phyloP scores from a whole-genome alignment of 139 green algal species.

The Raphidocelis subcapitata region DNA sequence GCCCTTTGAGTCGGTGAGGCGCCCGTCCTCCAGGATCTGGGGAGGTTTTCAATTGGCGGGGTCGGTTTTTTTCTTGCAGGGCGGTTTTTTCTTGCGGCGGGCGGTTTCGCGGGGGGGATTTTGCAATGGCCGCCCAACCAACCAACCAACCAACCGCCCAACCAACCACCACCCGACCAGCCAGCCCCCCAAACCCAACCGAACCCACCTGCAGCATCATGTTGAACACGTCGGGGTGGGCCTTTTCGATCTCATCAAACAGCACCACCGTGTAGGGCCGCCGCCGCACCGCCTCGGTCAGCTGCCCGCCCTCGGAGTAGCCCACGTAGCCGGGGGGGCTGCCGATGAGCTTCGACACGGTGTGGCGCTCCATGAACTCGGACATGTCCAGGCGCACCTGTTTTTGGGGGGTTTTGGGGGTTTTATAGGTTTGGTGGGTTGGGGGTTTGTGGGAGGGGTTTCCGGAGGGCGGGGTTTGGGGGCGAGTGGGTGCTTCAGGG shows the following conservation, averaged over 20 bases:
- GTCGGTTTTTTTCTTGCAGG: too few species aligned
- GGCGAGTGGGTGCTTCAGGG: neutral
- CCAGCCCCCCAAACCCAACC: conserved; percentile 13
- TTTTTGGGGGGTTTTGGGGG: neutral
- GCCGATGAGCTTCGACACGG: conserved; percentile 98
- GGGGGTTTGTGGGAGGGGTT: too few species aligned
- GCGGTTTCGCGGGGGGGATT: neutral
- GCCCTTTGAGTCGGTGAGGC: conserved; percentile 90
- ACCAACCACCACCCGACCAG: neutral
- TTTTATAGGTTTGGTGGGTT: too few species aligned
- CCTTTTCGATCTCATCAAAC: conserved; percentile 99
- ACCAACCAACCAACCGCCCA: neutral
- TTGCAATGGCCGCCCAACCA: neutral
- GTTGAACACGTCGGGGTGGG: conserved; percentile 99
- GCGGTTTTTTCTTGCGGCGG: too few species aligned
- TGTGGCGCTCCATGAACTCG: conserved; percentile 99
- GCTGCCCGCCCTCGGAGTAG: conserved; percentile 98
- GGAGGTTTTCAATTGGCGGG: neutral
- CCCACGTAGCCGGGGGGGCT: conserved; percentile 98
- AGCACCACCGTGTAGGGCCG: conserved; percentile 98
- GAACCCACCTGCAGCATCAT: conserved; percentile 96
- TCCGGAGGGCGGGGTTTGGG: too few species aligned
- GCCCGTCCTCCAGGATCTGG: conserved; percentile 93
- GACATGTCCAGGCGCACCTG: conserved; percentile 97
- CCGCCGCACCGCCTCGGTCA: conserved; percentile 93